Evolutionary conservation across 2,329 filamentous ascomycete genomes (phyloP).

Genomic region (Epichloe gansuensis): DNA sequence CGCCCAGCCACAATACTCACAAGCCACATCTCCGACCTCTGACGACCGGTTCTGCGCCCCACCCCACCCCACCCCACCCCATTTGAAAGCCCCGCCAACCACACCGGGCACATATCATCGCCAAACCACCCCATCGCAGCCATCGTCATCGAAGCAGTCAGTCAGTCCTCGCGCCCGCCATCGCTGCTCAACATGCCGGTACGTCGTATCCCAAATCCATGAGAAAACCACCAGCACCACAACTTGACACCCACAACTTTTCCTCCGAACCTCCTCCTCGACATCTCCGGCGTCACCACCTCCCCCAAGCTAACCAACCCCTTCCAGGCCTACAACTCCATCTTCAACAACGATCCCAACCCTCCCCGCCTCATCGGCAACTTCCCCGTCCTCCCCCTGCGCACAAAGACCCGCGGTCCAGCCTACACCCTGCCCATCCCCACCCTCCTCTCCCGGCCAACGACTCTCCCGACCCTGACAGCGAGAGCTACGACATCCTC

Average conservation of each 20-base stretch:
- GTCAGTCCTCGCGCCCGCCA: constrained; percentile 8
- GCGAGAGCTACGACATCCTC: constrained; percentile 88
- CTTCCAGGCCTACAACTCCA: constrained; percentile 84
- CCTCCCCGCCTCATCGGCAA: constrained; percentile 59
- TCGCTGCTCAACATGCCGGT: constrained; percentile 18
- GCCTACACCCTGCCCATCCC: constrained; percentile 67
- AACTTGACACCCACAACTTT: background rate
- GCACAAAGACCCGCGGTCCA: constrained; percentile 90
- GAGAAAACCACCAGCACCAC: background rate
- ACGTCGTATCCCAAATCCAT: background rate
- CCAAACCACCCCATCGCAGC: constrained; percentile 3
- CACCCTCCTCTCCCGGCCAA: constrained; percentile 43
- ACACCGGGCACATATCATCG: background rate
- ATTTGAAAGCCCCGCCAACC: background rate
- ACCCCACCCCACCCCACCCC: background rate
- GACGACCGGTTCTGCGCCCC: background rate
- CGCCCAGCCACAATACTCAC: background rate
- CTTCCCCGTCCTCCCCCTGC: constrained; percentile 87
- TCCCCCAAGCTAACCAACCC: constrained; percentile 4
- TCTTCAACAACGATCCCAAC: constrained; percentile 78
- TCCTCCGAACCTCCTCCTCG: background rate
- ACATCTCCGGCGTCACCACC: background rate
- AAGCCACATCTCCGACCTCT: background rate
- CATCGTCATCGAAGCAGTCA: constrained; percentile 12
- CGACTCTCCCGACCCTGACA: constrained; percentile 66